phyloP scores from a whole-genome alignment of 169 alveolate species.

The Plasmodium malariae region DNA sequence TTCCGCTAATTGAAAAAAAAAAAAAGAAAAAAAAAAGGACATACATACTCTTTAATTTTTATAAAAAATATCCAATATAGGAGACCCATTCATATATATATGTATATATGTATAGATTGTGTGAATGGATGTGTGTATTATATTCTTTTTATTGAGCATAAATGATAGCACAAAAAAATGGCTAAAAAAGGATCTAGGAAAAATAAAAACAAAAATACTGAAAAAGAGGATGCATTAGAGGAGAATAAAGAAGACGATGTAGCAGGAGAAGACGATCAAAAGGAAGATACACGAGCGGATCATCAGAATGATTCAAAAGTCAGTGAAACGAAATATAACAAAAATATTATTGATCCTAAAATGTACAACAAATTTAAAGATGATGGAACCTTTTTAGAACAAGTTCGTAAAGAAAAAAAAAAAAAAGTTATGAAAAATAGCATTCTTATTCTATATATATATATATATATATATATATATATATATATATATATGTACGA shows the following conservation, averaged over 20 bases:
- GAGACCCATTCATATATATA: too few relatives aligned
- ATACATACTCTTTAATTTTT: too few relatives aligned
- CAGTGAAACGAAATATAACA: not conserved
- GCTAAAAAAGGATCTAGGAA: not conserved
- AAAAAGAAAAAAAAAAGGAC: too few relatives aligned
- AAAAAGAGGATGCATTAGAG: not conserved
- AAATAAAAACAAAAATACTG: not conserved
- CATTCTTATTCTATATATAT: not conserved
- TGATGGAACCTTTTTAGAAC: conserved; percentile 61
- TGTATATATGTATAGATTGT: conserved; percentile 11
- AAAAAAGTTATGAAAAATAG: not conserved
- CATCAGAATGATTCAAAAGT: not conserved
- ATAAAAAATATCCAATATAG: too few relatives aligned
- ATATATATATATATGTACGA: too few relatives aligned
- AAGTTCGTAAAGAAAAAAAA: conserved; percentile 24
- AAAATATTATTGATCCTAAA: conserved; percentile 41
- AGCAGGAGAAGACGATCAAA: not conserved
- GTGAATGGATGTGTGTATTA: not conserved
- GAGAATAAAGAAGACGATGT: not conserved
- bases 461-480: not conserved
- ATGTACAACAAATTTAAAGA: conserved; percentile 62
- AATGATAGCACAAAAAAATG: not conserved
- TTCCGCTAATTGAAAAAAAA: too few relatives aligned
- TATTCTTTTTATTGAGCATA: not conserved
- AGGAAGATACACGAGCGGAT: not conserved